Conservation (phyloP, 2,329 filamentous ascomycete genomes). For the Ceratocystis cubensis region DNA sequence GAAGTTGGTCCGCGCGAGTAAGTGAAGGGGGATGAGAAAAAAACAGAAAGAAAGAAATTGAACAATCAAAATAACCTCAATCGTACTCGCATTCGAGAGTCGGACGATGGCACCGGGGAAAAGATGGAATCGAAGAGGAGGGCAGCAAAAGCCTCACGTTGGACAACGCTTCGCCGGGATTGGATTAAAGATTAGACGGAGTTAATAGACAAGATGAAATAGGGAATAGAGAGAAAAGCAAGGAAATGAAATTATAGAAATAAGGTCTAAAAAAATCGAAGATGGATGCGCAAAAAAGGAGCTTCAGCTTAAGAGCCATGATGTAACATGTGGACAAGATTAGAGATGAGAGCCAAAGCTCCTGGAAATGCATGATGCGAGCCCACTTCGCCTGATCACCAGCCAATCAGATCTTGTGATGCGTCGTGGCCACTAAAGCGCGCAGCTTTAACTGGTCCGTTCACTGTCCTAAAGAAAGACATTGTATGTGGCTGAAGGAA, state of each 20-base stretch:
- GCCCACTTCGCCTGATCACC: not conserved
- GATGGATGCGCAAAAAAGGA: not conserved
- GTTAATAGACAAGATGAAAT: not conserved
- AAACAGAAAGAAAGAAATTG: not conserved
- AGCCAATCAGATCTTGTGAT: not conserved
- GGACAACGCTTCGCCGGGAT: not conserved
- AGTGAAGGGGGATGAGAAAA: not conserved
- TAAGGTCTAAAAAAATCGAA: not conserved
- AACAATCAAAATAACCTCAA: not conserved
- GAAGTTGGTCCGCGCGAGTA: not conserved
- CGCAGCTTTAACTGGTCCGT: constrained; percentile 7
- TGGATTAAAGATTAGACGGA: not conserved
- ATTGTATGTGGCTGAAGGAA: not conserved
- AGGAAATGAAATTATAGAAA: not conserved
- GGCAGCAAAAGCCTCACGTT: constrained; percentile 10
- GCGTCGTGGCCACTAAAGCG: constrained; percentile 1
- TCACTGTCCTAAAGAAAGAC: not conserved
- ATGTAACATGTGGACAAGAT: not conserved
- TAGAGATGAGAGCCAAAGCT: not conserved
- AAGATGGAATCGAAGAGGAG: not conserved
- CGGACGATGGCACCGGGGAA: constrained; percentile 3
- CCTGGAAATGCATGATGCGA: not conserved
- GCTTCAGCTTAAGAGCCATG: not conserved
- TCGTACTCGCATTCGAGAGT: not conserved
- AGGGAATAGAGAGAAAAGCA: not conserved